A percentile compares a stretch with the other conserved stretches of the same genome.
phyloP scores from a whole-genome alignment of 306 rosid species.

The Casuarina cunninghamiana region DNA sequence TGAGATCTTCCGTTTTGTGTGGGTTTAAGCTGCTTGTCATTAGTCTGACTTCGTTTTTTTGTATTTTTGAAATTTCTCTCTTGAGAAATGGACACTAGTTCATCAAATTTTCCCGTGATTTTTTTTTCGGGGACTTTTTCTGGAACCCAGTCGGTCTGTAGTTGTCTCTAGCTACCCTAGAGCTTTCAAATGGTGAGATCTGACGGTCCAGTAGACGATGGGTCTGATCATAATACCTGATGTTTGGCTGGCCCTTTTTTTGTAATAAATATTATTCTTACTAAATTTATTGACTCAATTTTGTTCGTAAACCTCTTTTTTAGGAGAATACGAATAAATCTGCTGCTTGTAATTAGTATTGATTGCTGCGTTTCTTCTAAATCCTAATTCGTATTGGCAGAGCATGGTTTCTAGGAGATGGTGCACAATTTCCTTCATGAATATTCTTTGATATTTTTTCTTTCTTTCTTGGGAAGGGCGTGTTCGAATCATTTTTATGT shows the following conservation, averaged over 20 bases:
- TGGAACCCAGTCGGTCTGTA: neutral
- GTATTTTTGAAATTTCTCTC: neutral
- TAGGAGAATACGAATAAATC: neutral
- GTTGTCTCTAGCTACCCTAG: neutral
- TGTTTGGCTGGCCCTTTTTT: neutral
- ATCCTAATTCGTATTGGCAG: neutral
- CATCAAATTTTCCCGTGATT: neutral
- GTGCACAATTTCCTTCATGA: neutral
- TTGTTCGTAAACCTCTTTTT: neutral
- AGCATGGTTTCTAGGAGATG: neutral
- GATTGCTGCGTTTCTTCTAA: neutral
- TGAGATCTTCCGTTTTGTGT: neutral
- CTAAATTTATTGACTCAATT: neutral
- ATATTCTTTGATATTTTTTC: neutral
- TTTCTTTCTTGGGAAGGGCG: too few relatives aligned
- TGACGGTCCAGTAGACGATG: neutral
- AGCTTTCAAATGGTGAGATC: neutral
- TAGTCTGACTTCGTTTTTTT: neutral
- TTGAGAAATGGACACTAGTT: neutral
- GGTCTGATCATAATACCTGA: neutral
- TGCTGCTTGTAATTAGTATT: neutral
- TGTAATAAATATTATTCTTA: neutral
- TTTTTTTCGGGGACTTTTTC: neutral
- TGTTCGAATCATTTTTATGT: too few relatives aligned
- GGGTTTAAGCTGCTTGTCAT: neutral